Conservation (phyloP, 1,284 basidiomycete species). For the Tilletiaria anomala region DNA sequence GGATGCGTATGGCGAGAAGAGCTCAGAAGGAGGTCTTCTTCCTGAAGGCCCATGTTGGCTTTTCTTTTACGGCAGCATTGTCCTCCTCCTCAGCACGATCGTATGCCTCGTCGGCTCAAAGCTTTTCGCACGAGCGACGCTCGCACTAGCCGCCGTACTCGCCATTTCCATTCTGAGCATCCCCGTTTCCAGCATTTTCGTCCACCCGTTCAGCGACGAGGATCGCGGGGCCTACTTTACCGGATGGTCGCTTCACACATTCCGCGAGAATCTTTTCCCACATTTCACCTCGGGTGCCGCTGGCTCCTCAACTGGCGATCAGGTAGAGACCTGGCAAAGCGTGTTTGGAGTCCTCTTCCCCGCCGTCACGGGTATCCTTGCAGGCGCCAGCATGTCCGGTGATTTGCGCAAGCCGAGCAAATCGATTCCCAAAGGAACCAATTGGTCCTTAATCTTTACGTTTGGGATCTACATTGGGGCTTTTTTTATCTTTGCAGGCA, state of each 20-base stretch:
- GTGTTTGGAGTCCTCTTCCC: conserved; percentile 39
- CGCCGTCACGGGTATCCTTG: conserved; percentile 35
- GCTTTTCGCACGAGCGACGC: conserved; percentile 31
- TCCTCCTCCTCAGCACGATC: conserved; percentile 26
- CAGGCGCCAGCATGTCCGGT: conserved; percentile 37
- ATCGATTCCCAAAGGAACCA: conserved; percentile 39
- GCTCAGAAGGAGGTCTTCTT: conserved; percentile 12
- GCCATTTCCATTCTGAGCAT: conserved; percentile 29
- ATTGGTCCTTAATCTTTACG: conserved; percentile 35
- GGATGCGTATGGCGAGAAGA: conserved; percentile 26
- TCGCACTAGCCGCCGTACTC: conserved; percentile 29
- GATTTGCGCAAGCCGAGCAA: conserved; percentile 38
- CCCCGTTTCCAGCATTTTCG: conserved; percentile 25
- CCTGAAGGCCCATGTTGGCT: conserved; percentile 34
- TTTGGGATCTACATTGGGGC: conserved; percentile 27
- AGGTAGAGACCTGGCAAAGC: conserved; percentile 27
- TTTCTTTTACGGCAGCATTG: conserved; percentile 32
- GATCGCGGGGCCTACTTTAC: conserved; percentile 35
- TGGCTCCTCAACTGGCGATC: conserved; percentile 20
- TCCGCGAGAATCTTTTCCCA: conserved; percentile 28
- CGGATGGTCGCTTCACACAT: conserved; percentile 27
- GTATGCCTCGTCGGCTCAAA: conserved; percentile 34
- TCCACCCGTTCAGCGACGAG: conserved; percentile 22
- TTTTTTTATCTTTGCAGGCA: conserved; percentile 34
- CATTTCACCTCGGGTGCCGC: conserved; percentile 34